Evolutionary conservation across 1,284 basidiomycete genomes (phyloP), one percentile per base, ranked within the genome.

Genomic region (Apiotrichum montevideense): DNA sequence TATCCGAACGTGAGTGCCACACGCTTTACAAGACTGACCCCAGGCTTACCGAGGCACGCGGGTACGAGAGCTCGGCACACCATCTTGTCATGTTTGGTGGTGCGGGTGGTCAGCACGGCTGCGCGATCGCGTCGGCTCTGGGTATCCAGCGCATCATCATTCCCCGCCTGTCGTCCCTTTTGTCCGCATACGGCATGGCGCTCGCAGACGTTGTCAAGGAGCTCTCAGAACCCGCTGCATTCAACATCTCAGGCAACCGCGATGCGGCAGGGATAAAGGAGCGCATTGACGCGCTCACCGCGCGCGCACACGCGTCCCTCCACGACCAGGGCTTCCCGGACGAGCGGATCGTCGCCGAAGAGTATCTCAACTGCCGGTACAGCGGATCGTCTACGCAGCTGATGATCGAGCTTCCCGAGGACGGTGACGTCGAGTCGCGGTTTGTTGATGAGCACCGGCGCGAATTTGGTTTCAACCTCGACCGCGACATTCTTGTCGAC

Each of bases 321-420:
- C 70, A 77, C 55, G 80, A 79, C 29, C 92, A 97, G 74, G 94
- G 94, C 1, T 96, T 96, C 73, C 81, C 84, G 59, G 81, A 79
- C 8, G 80, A 83, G 2, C 82, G 85, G n/a, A 83, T 96, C 47
- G 77, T 80, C 47, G 77, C 86, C 4, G 91, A 96, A 71, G 82
- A 54, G 14, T 73, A 70, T 58, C 60, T 72, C 45, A 73, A 71
- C 63, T 65, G 67, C 45, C 60, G 69, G 40, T 74, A 72, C 59
- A 53, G 61, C 15, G 72, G 72, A 1, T 65, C 70, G 2, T 64
- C 63, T 2, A 73, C 72, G 0, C 63, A 65, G 35, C 63, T 74
- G n/a, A 74, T 74, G 72, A 69, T 74, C 37, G 60, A 67, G 45
- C 46, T 56, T 21, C 65, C 70, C 0, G 57, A 64, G 35, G 70